phyloP scores from a whole-genome alignment of 2,329 filamentous ascomycete species.

The Colletotrichum tanaceti region DNA sequence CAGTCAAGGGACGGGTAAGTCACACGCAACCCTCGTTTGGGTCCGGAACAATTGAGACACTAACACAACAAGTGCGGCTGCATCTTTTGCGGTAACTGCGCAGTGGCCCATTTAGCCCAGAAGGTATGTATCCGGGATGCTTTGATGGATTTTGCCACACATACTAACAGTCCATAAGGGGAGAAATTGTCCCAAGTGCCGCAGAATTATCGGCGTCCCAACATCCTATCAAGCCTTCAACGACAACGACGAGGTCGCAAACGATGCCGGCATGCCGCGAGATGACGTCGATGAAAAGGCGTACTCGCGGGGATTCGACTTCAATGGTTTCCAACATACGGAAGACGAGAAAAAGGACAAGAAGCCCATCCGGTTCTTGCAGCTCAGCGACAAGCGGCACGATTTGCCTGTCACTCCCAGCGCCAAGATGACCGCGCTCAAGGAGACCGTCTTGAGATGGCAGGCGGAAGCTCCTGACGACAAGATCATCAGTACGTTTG shows the following conservation, averaged over 20 bases:
- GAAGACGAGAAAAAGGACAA: slow-evolving; percentile 10
- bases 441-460: slow-evolving; percentile 52
- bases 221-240: background rate
- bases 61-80: slow-evolving; percentile 48
- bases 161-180: background rate
- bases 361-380: slow-evolving; percentile 10
- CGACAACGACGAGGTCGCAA: background rate
- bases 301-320: slow-evolving; percentile 1
- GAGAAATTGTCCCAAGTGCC: slow-evolving; percentile 2
- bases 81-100: slow-evolving; percentile 47
- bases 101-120: background rate
- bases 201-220: background rate
- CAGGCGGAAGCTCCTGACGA: slow-evolving; percentile 47
- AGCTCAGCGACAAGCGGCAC: slow-evolving; percentile 7
- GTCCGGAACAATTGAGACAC: background rate
- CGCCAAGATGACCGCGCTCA: slow-evolving; percentile 49
- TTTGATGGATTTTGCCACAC: no score
- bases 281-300: background rate
- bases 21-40: no score
- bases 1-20: background rate
- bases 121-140: background rate
- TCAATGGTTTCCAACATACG: background rate
- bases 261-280: background rate
- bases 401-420: slow-evolving; percentile 41
- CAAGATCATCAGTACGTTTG: slow-evolving; percentile 54